Evolutionary conservation across 75 land plant species (phyloP).

Genomic region (Selaginella tamariscina): DNA sequence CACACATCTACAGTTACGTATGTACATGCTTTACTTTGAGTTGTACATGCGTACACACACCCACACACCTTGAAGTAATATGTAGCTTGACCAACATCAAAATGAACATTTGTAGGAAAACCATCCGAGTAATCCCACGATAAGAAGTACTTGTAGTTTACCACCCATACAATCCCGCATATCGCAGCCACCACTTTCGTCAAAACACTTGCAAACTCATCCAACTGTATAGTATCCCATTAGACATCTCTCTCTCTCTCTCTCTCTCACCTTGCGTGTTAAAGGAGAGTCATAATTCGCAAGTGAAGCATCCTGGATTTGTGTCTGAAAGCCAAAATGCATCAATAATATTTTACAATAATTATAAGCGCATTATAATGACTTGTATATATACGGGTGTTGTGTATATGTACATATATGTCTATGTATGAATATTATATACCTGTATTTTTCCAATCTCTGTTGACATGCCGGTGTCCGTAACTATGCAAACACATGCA

Average conservation of each 20-base stretch:
- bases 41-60: too few relatives aligned
- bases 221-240: too few relatives aligned
- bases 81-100: slow-evolving; percentile 28
- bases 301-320: slow-evolving; percentile 27
- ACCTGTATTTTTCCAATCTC: slow-evolving; percentile 30
- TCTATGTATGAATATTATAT: too few relatives aligned
- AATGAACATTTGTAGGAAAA: slow-evolving; percentile 17
- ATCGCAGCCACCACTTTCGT: slow-evolving; percentile 29
- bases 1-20: too few relatives aligned
- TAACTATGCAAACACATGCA: slow-evolving; percentile 22
- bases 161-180: slow-evolving; percentile 29
- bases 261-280: slow-evolving; percentile 21
- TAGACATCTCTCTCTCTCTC: too few relatives aligned
- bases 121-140: slow-evolving; percentile 21
- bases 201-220: slow-evolving; percentile 24
- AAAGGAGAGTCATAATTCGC: slow-evolving; percentile 27
- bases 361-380: too few relatives aligned
- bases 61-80: slow-evolving; percentile 29
- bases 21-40: too few relatives aligned
- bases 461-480: slow-evolving; percentile 26
- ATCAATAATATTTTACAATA: too few relatives aligned
- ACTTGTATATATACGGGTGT: too few relatives aligned
- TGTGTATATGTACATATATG: too few relatives aligned
- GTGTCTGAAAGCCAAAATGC: too few relatives aligned
- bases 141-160: slow-evolving; percentile 30